Percentiles rank a stretch among this genome's conserved stretches.
Evolutionary conservation across 768 basidiomycete species (phyloP).

Genomic region (Chalciporus pseudorubinellus): DNA sequence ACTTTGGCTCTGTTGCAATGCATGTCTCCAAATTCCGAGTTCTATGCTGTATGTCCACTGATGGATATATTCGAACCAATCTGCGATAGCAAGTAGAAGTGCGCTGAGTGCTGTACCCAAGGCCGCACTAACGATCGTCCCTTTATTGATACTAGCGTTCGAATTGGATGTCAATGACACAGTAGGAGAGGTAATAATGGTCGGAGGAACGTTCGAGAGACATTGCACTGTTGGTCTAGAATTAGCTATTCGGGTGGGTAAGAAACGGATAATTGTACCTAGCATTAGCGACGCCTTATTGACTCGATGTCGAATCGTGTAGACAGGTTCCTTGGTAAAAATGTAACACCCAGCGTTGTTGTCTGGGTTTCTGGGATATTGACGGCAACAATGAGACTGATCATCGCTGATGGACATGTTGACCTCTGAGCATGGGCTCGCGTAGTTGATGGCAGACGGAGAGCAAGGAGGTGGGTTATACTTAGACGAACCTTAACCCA

Average conservation of each 20-base stretch:
- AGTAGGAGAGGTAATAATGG: constrained; percentile 2
- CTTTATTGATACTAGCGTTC: constrained; percentile 1
- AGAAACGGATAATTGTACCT: constrained; percentile 28
- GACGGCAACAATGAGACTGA: constrained; percentile 38
- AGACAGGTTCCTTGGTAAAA: constrained; percentile 25
- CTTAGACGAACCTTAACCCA: no score
- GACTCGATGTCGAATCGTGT: constrained; percentile 39
- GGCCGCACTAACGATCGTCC: constrained; percentile 13
- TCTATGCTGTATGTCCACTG: no score
- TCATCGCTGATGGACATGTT: constrained; percentile 44
- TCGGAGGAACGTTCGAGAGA: constrained; percentile 27
- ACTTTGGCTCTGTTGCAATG: constrained; percentile 13
- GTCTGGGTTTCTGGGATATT: constrained; percentile 39
- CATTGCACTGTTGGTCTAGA: constrained; percentile 16
- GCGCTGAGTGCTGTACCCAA: constrained; percentile 15
- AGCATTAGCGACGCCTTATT: constrained; percentile 36
- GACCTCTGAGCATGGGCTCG: constrained; percentile 32
- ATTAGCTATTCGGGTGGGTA: background rate
- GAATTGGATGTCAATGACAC: constrained; percentile 6
- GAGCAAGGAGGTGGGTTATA: constrained; percentile 27
- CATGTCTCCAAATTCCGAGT: no score
- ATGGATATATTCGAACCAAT: background rate
- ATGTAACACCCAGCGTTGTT: constrained; percentile 44
- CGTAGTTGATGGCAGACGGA: constrained; percentile 14
- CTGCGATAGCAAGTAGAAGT: constrained; percentile 9